Percentiles rank a stretch among this genome's conserved stretches.
phyloP scores from a whole-genome alignment of 1,284 basidiomycete species.

The Sporisorium scitamineum region DNA sequence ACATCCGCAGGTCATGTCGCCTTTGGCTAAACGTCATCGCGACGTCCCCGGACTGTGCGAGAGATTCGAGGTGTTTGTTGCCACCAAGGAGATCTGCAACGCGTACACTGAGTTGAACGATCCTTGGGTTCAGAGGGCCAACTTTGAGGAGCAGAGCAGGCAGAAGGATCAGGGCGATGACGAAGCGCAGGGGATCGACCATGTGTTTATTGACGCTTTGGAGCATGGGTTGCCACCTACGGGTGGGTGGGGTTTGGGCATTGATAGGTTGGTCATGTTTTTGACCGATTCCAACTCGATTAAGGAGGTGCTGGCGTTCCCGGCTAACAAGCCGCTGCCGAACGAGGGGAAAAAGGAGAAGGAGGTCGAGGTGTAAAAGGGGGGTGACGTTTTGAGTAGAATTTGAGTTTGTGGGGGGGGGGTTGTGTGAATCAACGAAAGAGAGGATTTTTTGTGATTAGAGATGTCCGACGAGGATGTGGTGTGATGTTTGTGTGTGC shows the following conservation, averaged over 20 bases:
- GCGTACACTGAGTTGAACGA: conserved; percentile 84
- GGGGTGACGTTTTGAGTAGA: neutral
- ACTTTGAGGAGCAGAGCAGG: conserved; percentile 90
- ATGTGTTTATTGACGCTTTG: conserved; percentile 75
- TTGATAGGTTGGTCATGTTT: conserved; percentile 57
- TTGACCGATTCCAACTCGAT: conserved; percentile 74
- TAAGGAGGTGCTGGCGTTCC: conserved; percentile 90
- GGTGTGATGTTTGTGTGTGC: no score
- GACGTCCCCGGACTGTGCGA: conserved; percentile 83
- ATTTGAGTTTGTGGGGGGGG: neutral
- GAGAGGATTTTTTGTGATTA: no score
- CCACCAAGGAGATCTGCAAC: conserved; percentile 87
- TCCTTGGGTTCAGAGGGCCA: conserved; percentile 82
- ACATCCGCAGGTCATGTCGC: conserved; percentile 99
- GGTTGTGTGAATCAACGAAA: neutral
- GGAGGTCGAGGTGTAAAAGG: conserved; percentile 17
- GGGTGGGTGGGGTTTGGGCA: conserved; percentile 75
- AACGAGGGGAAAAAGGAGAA: no score
- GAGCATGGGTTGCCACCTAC: conserved; percentile 98
- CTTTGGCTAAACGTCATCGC: conserved; percentile 77
- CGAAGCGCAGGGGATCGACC: conserved; percentile 94
- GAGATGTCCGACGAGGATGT: no score
- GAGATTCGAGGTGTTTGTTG: conserved; percentile 98
- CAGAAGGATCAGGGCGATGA: conserved; percentile 98
- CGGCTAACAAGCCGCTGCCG: conserved; percentile 82